Conservation (phyloP, 768 basidiomycete genomes). For the Tricholoma furcatifolium region DNA sequence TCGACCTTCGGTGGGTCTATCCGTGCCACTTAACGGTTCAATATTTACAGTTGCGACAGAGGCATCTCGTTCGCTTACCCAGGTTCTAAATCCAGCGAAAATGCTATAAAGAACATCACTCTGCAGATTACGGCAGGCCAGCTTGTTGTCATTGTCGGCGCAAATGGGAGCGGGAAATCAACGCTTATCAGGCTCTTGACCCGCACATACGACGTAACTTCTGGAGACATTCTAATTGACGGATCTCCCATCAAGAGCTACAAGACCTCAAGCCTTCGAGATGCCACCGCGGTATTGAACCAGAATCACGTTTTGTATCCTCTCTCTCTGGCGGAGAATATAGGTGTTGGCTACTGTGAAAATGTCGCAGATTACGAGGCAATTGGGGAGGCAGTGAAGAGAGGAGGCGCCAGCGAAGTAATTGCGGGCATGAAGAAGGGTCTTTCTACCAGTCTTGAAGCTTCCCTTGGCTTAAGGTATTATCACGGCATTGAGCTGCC, state of each 20-base stretch:
- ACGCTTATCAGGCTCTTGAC: too few species aligned
- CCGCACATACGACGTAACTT: neutral
- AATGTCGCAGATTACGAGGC: slow-evolving; percentile 13
- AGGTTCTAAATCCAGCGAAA: slow-evolving; percentile 35
- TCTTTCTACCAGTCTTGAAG: too few species aligned
- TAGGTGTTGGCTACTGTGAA: slow-evolving; percentile 27
- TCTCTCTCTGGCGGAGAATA: slow-evolving; percentile 40
- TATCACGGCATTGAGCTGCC: too few species aligned
- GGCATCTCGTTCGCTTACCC: slow-evolving; percentile 50
- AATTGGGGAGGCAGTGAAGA: slow-evolving; percentile 28
- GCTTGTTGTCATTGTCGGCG: slow-evolving; percentile 55
- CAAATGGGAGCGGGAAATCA: slow-evolving; percentile 38
- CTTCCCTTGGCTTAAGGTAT: slow-evolving; percentile 6
- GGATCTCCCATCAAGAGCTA: slow-evolving; percentile 38
- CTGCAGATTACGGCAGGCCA: slow-evolving; percentile 44
- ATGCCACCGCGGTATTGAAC: slow-evolving; percentile 44
- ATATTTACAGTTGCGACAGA: slow-evolving; percentile 25
- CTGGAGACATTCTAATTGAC: slow-evolving; percentile 44
- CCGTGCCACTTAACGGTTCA: neutral
- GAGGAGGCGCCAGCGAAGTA: slow-evolving; percentile 18
- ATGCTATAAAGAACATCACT: slow-evolving; percentile 37
- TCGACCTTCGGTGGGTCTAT: slow-evolving; percentile 24
- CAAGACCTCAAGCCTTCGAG: slow-evolving; percentile 36
- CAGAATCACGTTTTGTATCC: slow-evolving; percentile 51
- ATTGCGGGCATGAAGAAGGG: too few species aligned